Conservation (phyloP, 129 eudicot genomes). For the Erigeron canadensis region DNA sequence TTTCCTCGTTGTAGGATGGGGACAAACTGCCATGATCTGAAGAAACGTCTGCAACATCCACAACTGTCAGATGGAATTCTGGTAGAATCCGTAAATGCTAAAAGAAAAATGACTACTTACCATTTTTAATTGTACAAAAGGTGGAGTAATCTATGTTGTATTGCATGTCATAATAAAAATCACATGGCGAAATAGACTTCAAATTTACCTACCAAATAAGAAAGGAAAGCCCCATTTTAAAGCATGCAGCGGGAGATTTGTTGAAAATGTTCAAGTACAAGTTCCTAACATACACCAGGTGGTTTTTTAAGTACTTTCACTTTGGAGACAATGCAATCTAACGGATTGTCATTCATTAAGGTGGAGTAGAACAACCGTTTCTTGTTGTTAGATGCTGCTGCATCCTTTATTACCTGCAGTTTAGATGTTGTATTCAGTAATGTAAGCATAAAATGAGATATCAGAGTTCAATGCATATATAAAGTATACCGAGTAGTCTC, state of each 20-base stretch:
- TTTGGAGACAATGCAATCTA: slow-evolving; percentile 65
- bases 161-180: slow-evolving; percentile 63
- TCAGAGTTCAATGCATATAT: slow-evolving; percentile 10
- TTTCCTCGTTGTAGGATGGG: slow-evolving; percentile 27
- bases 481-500: slow-evolving; percentile 26
- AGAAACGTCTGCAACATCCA: slow-evolving; percentile 23
- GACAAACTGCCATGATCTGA: slow-evolving; percentile 35
- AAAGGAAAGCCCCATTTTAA: slow-evolving; percentile 11
- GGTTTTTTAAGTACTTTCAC: slow-evolving; percentile 45
- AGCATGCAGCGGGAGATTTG: background rate
- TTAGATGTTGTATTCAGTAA: slow-evolving; percentile 3
- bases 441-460: slow-evolving; percentile 13
- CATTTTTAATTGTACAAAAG: slow-evolving; percentile 45
- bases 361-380: slow-evolving; percentile 53
- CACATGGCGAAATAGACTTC: slow-evolving; percentile 51
- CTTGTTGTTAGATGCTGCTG: slow-evolving; percentile 45
- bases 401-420: slow-evolving; percentile 49
- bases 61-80: slow-evolving; percentile 12
- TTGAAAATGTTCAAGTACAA: slow-evolving; percentile 1
- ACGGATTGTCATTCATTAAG: slow-evolving; percentile 48
- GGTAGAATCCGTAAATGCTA: background rate
- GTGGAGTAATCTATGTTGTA: slow-evolving; percentile 63
- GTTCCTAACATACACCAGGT: slow-evolving; percentile 41
- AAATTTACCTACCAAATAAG: slow-evolving; percentile 46
- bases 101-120: slow-evolving; percentile 31